Evolutionary conservation across 805 yeast species (phyloP).

Genomic region (Schwanniomyces polymorphus): DNA sequence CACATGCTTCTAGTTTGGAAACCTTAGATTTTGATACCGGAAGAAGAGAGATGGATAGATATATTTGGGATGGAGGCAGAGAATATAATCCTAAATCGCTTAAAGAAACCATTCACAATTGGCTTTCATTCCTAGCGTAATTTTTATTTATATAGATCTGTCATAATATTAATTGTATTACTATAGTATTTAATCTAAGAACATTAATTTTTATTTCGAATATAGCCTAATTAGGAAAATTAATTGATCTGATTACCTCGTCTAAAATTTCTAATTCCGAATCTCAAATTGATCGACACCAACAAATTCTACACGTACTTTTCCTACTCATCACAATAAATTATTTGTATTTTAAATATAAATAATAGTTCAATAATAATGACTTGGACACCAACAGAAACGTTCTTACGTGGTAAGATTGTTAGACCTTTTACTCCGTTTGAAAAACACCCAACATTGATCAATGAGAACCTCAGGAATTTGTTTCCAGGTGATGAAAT

Average conservation of each 20-base stretch:
- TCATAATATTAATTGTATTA: neutral
- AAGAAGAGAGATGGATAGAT: constrained; percentile 77
- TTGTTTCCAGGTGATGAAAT: constrained; percentile 78
- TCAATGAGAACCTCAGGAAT: constrained; percentile 45
- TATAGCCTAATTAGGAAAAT: neutral
- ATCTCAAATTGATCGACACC: neutral
- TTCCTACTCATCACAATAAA: neutral
- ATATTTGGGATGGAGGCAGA: constrained; percentile 75
- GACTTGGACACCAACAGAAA: constrained; percentile 40
- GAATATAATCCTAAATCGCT: constrained; percentile 35
- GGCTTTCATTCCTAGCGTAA: constrained; percentile 34
- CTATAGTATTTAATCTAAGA: neutral
- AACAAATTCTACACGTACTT: neutral
- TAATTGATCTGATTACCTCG: neutral
- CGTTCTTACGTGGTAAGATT: constrained; percentile 36
- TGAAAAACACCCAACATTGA: constrained; percentile 39
- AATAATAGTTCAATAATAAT: constrained; percentile 9
- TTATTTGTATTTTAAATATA: neutral
- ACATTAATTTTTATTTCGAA: neutral
- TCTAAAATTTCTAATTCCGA: neutral
- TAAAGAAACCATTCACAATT: constrained; percentile 33
- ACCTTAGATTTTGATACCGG: constrained; percentile 83
- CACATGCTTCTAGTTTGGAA: constrained; percentile 66
- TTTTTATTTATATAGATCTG: neutral
- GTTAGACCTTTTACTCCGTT: constrained; percentile 41